Percentiles rank a stretch among this genome's conserved stretches.
Conservation (phyloP, 768 basidiomycete genomes). For the Russula ochroleuca region DNA sequence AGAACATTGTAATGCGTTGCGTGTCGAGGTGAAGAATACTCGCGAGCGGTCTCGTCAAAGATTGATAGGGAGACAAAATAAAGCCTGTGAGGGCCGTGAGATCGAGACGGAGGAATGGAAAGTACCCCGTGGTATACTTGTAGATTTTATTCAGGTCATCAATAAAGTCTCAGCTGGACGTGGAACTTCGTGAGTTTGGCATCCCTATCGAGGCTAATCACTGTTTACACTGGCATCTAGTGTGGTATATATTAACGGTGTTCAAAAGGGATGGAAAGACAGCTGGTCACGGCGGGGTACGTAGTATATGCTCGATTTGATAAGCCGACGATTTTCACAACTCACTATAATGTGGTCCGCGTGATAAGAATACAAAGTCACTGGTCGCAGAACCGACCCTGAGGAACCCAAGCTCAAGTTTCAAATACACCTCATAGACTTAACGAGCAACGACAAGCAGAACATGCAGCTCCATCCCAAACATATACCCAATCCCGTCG, state of each 20-base stretch:
- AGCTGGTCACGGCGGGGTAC: too few relatives aligned
- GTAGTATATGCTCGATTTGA: too few relatives aligned
- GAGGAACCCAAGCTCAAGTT: background rate
- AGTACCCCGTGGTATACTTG: background rate
- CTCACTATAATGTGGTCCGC: too few relatives aligned
- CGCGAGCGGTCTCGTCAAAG: background rate
- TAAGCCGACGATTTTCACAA: too few relatives aligned
- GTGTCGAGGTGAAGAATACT: background rate
- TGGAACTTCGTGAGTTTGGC: slow-evolving; percentile 2
- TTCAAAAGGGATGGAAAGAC: too few relatives aligned
- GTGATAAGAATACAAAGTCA: slow-evolving; percentile 6
- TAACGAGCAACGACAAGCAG: too few relatives aligned
- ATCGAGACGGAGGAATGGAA: background rate
- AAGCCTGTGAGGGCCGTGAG: background rate
- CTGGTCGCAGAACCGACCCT: background rate
- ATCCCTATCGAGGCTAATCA: background rate
- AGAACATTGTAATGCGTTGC: background rate
- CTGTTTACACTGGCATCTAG: background rate
- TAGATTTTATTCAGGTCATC: slow-evolving; percentile 5
- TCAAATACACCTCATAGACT: background rate
- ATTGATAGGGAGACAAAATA: background rate
- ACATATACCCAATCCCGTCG: too few relatives aligned
- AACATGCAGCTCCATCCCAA: too few relatives aligned
- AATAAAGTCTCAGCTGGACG: background rate
- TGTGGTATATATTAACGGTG: background rate